A percentile compares a stretch with the other conserved stretches of the same genome.
Evolutionary conservation across 163 green algal species (phyloP).

Genomic region (Volvox carteri): DNA sequence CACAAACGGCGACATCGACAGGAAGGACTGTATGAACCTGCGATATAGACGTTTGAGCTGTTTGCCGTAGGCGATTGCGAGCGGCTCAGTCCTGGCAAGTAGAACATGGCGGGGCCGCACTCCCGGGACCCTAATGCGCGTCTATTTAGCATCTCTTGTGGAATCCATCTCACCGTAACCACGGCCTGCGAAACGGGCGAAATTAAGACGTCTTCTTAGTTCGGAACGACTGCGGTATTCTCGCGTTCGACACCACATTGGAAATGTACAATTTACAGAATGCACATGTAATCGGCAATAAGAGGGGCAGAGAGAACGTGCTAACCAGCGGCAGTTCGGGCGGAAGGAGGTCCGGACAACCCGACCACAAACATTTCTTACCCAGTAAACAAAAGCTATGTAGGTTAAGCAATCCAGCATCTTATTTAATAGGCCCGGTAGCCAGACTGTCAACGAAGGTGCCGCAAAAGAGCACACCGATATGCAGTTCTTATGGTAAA

Average conservation of each 20-base stretch:
- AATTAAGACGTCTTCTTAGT: neutral
- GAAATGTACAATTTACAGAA: neutral
- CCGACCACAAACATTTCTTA: neutral
- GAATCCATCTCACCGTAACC: constrained; percentile 1
- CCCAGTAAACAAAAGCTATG: constrained; percentile 44
- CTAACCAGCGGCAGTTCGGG: neutral
- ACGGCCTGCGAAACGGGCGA: constrained; percentile 1
- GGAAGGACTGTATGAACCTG: constrained; percentile 45
- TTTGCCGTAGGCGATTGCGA: neutral
- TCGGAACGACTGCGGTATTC: neutral
- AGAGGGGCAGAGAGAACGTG: neutral
- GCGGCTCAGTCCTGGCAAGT: neutral
- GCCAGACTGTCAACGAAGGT: neutral
- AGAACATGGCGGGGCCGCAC: neutral
- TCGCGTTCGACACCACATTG: neutral
- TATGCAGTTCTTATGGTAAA: too few species aligned
- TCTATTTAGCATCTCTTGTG: neutral
- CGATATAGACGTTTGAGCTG: neutral
- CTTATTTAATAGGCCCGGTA: neutral
- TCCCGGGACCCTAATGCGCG: neutral
- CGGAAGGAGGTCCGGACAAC: neutral
- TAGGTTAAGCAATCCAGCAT: constrained; percentile 48
- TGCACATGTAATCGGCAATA: too few species aligned
- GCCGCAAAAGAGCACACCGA: too few species aligned
- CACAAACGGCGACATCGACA: constrained; percentile 42